Evolutionary conservation across 331 rosid species (phyloP).

Genomic region (Acacia concinna): DNA sequence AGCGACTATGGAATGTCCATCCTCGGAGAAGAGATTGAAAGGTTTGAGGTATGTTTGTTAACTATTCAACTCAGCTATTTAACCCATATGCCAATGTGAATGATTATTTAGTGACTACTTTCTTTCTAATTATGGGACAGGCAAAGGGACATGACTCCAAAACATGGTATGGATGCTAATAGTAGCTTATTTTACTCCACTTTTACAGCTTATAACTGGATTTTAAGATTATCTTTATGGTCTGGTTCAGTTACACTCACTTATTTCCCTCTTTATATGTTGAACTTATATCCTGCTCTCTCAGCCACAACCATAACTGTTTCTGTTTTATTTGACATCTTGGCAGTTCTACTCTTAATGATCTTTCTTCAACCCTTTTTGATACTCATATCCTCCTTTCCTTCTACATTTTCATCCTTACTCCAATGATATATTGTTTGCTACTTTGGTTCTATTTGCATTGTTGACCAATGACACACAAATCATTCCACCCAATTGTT

Average conservation of each 20-base stretch:
- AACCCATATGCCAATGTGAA: not conserved
- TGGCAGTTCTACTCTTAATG: not conserved
- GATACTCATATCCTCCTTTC: not conserved
- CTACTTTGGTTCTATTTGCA: slow-evolving; percentile 10
- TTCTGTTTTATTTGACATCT: not conserved
- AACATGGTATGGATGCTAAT: slow-evolving; percentile 54
- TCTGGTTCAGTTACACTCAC: not conserved
- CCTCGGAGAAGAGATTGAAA: slow-evolving; percentile 54
- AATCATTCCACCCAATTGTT: slow-evolving; percentile 15
- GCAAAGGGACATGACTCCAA: slow-evolving; percentile 58
- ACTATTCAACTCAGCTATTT: not conserved
- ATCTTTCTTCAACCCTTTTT: not conserved
- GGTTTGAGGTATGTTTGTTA: slow-evolving; percentile 49
- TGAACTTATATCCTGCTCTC: not conserved
- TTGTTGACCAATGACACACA: not conserved
- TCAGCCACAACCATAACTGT: not conserved
- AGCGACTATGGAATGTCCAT: slow-evolving; percentile 80
- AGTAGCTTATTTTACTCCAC: not conserved
- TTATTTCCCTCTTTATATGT: not conserved
- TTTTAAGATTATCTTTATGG: not conserved
- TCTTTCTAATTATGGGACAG: slow-evolving; percentile 45
- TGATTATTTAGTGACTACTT: slow-evolving; percentile 26
- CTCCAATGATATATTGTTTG: not conserved
- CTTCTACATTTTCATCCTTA: too few relatives aligned
- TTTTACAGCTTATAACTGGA: not conserved